Conservation (phyloP, 805 yeast genomes). For the Diddensiella transvaalensis region DNA sequence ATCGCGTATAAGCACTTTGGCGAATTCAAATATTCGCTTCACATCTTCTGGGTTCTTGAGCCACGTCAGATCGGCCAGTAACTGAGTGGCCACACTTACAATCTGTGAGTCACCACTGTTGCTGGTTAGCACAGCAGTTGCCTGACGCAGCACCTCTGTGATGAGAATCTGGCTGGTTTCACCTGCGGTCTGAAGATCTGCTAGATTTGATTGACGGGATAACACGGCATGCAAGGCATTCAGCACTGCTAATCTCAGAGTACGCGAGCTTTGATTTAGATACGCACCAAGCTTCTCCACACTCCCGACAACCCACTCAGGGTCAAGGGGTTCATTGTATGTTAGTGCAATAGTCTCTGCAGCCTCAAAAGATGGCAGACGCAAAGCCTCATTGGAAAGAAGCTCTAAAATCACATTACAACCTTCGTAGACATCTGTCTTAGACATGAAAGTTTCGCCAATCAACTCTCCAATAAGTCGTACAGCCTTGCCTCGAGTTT, state of each 20-base stretch:
- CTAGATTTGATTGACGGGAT: neutral
- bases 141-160: conserved; percentile 4
- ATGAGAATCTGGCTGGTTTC: conserved; percentile 11
- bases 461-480: conserved; percentile 31
- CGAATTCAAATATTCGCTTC: neutral
- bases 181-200: neutral
- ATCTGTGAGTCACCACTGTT: conserved; percentile 8
- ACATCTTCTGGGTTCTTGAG: conserved; percentile 2
- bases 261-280: conserved; percentile 24
- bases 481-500: conserved; percentile 38
- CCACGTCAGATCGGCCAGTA: conserved; percentile 4
- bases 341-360: conserved; percentile 24
- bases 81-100: conserved; percentile 1
- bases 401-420: conserved; percentile 34
- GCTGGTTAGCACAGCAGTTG: neutral
- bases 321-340: conserved; percentile 6
- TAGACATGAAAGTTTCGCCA: conserved; percentile 24
- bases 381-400: conserved; percentile 37
- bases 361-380: conserved; percentile 32
- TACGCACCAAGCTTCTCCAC: conserved; percentile 20
- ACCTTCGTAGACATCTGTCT: conserved; percentile 28
- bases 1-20: neutral
- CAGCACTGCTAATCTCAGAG: conserved; percentile 26
- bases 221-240: conserved; percentile 16
- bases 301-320: conserved; percentile 23